phyloP scores from a whole-genome alignment of 768 basidiomycete species.

The Boletus insuetus region DNA sequence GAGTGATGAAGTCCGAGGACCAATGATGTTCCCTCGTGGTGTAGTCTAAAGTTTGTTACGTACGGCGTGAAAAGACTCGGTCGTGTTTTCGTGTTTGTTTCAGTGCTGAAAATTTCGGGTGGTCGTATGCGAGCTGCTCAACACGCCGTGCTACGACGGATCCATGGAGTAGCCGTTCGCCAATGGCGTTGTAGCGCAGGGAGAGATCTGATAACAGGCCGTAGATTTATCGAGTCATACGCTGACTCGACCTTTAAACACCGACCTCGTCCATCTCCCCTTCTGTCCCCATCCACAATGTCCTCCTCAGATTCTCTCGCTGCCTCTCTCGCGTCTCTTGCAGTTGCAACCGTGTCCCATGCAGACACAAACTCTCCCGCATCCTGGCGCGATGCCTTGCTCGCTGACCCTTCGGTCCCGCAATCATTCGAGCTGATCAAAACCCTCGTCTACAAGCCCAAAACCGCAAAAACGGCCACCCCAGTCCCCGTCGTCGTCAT shows the following conservation, averaged over 20 bases:
- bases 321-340: constrained; percentile 48
- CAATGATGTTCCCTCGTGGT: constrained; percentile 69
- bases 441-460: constrained; percentile 93
- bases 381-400: constrained; percentile 74
- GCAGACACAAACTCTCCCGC: constrained; percentile 63
- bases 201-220: constrained; percentile 20
- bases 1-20: constrained; percentile 55
- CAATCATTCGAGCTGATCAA: constrained; percentile 72
- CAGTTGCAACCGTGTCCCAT: constrained; percentile 54
- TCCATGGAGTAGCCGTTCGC: constrained; percentile 18
- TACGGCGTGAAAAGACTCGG: constrained; percentile 17
- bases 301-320: constrained; percentile 32
- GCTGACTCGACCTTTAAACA: constrained; percentile 17
- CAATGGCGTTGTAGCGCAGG: constrained; percentile 9
- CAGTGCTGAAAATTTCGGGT: constrained; percentile 8
- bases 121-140: constrained; percentile 26
- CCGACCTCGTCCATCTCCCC: constrained; percentile 5
- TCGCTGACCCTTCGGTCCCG: constrained; percentile 48
- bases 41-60: constrained; percentile 33
- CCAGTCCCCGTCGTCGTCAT: constrained; percentile 86
- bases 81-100: constrained; percentile 10
- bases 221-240: constrained; percentile 26
- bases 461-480: constrained; percentile 85
- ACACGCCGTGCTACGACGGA: constrained; percentile 23
- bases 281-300: constrained; percentile 30